Evolutionary conservation across 192 early-diverging fungal genomes (phyloP), one percentile per base, ranked within the genome.

Genomic region (Rhizophagus sp.): DNA sequence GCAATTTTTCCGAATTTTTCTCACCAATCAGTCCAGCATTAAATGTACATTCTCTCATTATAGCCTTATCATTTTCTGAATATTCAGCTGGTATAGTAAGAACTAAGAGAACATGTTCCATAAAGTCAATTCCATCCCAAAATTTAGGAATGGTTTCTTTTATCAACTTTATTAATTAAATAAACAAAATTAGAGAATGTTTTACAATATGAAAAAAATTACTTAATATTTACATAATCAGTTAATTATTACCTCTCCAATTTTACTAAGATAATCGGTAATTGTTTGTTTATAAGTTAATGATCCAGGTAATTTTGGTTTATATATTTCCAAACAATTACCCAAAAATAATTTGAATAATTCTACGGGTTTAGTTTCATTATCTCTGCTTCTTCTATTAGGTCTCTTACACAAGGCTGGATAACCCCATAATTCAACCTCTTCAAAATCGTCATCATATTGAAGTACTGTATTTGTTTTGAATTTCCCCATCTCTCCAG

Each of bases 301-400:
- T 36, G 36, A 36, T 36, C 6, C 88, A 6, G 73, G 73, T 11
- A 75, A 33, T 61, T 62, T 75, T 30, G 73, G 25, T 22, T 34
- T 75, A 8, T 62, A 15, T 5, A 34, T 22, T 13, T 75, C 61
- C 10, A 27, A 11, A 17, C 4, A 15, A 36, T 62, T 36, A 13
- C 27, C 49, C 30, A 75, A 75, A 62, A 22, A 13, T 24, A 62
- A 62, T 62, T 62, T 62, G 2, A 62, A 62, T 13, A 62, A 17
- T 24, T 62, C 61, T 17, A 24, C 19, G 19, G n/a, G 36, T 13
- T 62, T 6, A 1, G 57, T 22, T 19, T 13, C 15, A 36, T 2
- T 5, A 36, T 36, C 36, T 4, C 5, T 5, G 6, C 5, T 36
- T 36, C 5, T 36, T 30, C 30, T 30, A 36, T 36, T 36, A 36